Base-by-base conservation (phyloP, 2,329 filamentous ascomycete species). In the Bipolaris zeicola region DNA sequence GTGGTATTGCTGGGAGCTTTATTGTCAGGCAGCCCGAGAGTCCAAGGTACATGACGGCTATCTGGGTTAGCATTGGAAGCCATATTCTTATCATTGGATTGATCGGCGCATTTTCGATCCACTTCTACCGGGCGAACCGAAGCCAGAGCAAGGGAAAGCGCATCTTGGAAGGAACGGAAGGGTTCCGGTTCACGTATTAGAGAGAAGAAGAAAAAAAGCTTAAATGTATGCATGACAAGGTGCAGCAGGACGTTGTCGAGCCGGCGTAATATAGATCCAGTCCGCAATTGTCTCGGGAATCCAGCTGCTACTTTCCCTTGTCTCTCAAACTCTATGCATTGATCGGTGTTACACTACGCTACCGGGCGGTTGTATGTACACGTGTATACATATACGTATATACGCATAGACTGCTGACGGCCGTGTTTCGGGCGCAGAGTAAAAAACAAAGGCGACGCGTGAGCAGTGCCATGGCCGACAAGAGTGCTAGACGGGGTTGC, bases 1-100 rank as follows among this genome's bases (percentile, higher is more conserved):
- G 86, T 7, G 86, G 85, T 0, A 86, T 89, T 57, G 86, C 86
- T 1, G 87, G 86, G 1, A 87, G 84, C 66, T 90, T 85, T 66
- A 88, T 89, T 61, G 85, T 90, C 3, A 78, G 83, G 24, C 79
- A 82, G 58, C 71, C 79, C 7, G 87, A 90, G 68, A 86, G 85
- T 2, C 87, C 87, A 6, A 74, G 78, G 54, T 89, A 89, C 70
- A 71, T 79, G 55, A 89, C 87, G 2, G 87, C 87, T 1, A 82
- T 89, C 13, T 89, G 86, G 86, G 81, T 89, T 13, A 87, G 84
- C 11, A 87, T 89, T 55, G 86, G 83, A 57, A 79, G 62, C 42
- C 84, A 87, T 63, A 75, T 85, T n/a, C 61, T 86, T 52, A 85
- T 87, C 56, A 82, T 88, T 55, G 77, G 57, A 1, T 77, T 86